These are phyloP conservation scores for Trichoderma lentiforme DNA, from an alignment of 2,329 filamentous ascomycete genomes.

Conservation along the genomic window DNA sequence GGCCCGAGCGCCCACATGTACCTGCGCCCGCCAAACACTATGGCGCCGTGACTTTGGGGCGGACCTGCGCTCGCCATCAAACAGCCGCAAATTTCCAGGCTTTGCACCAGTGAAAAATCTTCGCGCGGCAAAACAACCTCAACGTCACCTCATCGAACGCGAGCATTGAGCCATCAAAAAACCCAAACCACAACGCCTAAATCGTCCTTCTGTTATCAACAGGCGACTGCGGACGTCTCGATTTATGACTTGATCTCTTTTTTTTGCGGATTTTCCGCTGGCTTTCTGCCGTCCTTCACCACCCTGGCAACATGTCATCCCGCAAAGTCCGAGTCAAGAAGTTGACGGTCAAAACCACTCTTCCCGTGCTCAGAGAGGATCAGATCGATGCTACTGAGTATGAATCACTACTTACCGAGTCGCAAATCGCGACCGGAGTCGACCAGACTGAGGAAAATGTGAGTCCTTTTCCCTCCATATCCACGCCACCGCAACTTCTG, in stretches of 20 bases:
- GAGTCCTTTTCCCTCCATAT: conserved; percentile 45
- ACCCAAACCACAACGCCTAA: conserved; percentile 46
- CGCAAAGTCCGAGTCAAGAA: conserved; percentile 81
- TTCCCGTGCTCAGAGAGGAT: conserved; percentile 83
- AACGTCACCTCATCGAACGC: conserved; percentile 54
- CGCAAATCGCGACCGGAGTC: conserved; percentile 91
- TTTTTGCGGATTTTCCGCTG: conserved; percentile 59
- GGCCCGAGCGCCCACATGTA: conserved; percentile 32
- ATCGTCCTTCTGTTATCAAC: conserved; percentile 50
- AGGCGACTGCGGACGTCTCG: conserved; percentile 51
- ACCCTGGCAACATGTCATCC: conserved; percentile 54
- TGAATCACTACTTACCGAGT: conserved; percentile 77
- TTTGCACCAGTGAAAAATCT: conserved; percentile 50
- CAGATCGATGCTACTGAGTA: conserved; percentile 86
- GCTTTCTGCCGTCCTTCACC: conserved; percentile 38
- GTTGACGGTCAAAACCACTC: conserved; percentile 83
- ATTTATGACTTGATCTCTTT: conserved; percentile 63
- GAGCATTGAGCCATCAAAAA: conserved; percentile 53
- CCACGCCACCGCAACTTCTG: conserved; percentile 29
- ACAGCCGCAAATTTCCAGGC: conserved; percentile 25
- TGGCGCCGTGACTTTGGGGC: conserved; percentile 27
- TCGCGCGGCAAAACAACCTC: conserved; percentile 52
- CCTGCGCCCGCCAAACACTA: conserved; percentile 21
- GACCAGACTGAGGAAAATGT: conserved; percentile 97
- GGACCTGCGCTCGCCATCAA: conserved; percentile 27